Evolutionary conservation across 306 rosid species (phyloP), one percentile per base, ranked within the genome.

Genomic region (Calophaca sinica): DNA sequence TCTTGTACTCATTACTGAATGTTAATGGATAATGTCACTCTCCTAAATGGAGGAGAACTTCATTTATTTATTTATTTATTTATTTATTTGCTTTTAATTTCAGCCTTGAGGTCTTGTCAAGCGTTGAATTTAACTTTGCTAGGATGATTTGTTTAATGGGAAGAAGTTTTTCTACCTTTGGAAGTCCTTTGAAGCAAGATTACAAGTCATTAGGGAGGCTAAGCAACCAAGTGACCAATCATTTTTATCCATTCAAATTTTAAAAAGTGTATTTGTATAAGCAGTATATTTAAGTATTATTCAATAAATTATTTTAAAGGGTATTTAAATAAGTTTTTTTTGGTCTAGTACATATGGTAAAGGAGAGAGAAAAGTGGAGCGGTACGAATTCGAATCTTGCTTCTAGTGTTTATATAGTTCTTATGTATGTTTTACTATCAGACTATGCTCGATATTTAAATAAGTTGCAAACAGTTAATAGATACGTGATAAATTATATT

Each of bases 161-260:
- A 41, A n/a, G 58, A 36, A 9, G 33, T 7, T 59, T 49, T 68
- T 26, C 50, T 42, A 10, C 35, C 71, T 13, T 54, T 35, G 46
- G 61, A 79, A 35, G 50, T 62, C 9, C 79, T 80, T 80, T 20
- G 68, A 74, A 80, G 84, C 73, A 52, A 75, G 52, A 68, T 60
- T 46, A 8, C 52, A 74, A 32, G 41, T 36, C 80, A 74, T 61
- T 41, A 12, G 59, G 13, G 52, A 49, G 49, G 28, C 33, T 60
- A 48, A 38, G 50, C 64, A 44, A 15, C 32, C 36, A 7, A 35
- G 7, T 60, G 7, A 11, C 20, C 29, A 62, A 62, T 15, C 8
- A 62, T 33, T 62, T 62, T 3, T 0, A 38, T 4, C 38, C 49
- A 38, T 62, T 62, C 6, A 62, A 7, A 62, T 7, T 62, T 14